Percentiles rank a stretch among this genome's conserved stretches.
These are phyloP conservation scores for Saturnispora quitensis DNA, from an alignment of 805 yeast genomes.

Conservation along the genomic window DNA sequence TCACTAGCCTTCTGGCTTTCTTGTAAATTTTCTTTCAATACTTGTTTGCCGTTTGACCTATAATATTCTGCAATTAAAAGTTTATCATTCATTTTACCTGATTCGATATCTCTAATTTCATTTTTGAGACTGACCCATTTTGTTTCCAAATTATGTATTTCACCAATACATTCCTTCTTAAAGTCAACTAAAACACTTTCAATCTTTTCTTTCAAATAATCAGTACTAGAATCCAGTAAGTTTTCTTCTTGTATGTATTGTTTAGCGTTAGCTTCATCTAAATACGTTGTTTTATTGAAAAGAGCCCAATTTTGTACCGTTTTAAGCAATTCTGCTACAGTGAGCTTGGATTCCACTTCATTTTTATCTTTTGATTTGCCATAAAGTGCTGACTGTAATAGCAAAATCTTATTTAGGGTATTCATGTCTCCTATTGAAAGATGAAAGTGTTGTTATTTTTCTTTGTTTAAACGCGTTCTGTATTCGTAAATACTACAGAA, in stretches of 20 bases:
- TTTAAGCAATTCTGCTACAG: background rate
- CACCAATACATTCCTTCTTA: slow-evolving; percentile 26
- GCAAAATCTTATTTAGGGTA: background rate
- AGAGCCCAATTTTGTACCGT: background rate
- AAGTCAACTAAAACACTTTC: slow-evolving; percentile 9
- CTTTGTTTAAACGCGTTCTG: background rate
- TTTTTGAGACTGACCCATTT: slow-evolving; percentile 27
- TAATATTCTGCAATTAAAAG: slow-evolving; percentile 22
- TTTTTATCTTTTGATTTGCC: slow-evolving; percentile 3
- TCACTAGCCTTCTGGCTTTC: background rate
- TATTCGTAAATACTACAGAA: background rate
- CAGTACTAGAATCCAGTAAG: background rate
- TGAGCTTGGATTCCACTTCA: slow-evolving; percentile 3
- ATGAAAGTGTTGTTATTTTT: background rate
- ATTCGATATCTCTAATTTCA: slow-evolving; percentile 34
- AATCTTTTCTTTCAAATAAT: background rate
- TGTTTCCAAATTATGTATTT: slow-evolving; percentile 32
- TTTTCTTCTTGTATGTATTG: background rate
- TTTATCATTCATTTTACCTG: slow-evolving; percentile 33
- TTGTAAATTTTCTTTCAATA: background rate
- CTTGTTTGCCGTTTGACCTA: slow-evolving; percentile 2
- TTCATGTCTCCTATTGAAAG: background rate
- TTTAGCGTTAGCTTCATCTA: background rate
- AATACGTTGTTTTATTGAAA: background rate
- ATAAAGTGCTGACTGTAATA: background rate